phyloP scores from a whole-genome alignment of 140 eudicot species.

The Senecio squalidus region DNA sequence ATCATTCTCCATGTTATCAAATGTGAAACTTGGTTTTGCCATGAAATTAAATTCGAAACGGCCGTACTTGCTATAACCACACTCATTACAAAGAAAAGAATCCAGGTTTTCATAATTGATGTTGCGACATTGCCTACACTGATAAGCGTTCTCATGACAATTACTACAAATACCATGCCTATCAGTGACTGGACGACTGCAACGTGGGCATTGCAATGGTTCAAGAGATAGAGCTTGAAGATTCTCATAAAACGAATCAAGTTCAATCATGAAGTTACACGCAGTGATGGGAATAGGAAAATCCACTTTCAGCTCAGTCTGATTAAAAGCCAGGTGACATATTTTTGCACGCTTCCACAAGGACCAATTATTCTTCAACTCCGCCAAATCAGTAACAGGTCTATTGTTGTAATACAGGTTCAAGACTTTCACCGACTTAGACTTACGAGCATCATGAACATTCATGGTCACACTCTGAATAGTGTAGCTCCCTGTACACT shows the following conservation, averaged over 20 bases:
- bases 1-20: slow-evolving; percentile 99
- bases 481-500: slow-evolving; percentile 98
- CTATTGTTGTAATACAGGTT: slow-evolving; percentile 94
- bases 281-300: slow-evolving; percentile 98
- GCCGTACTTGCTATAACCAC: slow-evolving; percentile 98
- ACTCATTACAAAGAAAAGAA: slow-evolving; percentile 95
- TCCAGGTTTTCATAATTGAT: slow-evolving; percentile 94
- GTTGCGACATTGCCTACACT: slow-evolving; percentile 99
- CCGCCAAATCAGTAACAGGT: slow-evolving; percentile 98
- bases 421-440: slow-evolving; percentile 94
- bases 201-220: slow-evolving; percentile 97
- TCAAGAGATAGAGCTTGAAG: slow-evolving; percentile 98
- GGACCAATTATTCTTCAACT: slow-evolving; percentile 95
- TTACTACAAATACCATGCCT: slow-evolving; percentile 92
- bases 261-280: slow-evolving; percentile 97
- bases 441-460: slow-evolving; percentile 99
- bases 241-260: slow-evolving; percentile 97
- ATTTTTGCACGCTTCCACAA: slow-evolving; percentile 98
- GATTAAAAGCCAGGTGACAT: slow-evolving; percentile 93
- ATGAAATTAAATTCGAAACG: slow-evolving; percentile 97
- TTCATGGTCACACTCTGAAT: slow-evolving; percentile 97
- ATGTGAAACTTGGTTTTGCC: slow-evolving; percentile 98
- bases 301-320: slow-evolving; percentile 94
- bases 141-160: slow-evolving; percentile 99
- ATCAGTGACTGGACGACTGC: slow-evolving; percentile 99